Base-by-base conservation (phyloP, 306 rosid species). In the Comarum palustre region DNA sequence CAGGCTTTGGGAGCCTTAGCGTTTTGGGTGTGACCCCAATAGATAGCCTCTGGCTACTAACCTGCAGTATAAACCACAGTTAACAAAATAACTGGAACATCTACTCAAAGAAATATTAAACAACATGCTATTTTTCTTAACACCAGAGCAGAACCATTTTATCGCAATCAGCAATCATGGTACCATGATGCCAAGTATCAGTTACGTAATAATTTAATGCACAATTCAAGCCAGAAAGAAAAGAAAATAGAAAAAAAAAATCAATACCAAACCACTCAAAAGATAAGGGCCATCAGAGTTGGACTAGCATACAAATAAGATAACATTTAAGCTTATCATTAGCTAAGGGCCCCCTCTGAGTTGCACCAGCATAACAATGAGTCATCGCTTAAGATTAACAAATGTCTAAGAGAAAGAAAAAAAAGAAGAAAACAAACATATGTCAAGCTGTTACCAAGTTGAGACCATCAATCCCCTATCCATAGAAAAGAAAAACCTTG, bases 1-100 rank as follows among this genome's bases (percentile, higher is more conserved):
- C 97, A 34, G 86, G 91, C 80, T 89, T 91, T 41, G 97, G 98
- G 39, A 79, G 77, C 82, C 95, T 73, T n/a, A 78, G 79, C 19
- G 92, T 88, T 85, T 88, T 88, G 19, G 98, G 96, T 29, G 96
- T 89, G 91, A 91, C 87, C 75, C 96, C 96, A 81, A 91, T 66
- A 58, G 97, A 94, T 63, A 89, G 70, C 76, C 98, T 85, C 73
- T 85, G 97, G 85, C 86, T 82, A 80, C 57, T 82, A 64, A 77
- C 92, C 98, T 93, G 78, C 75, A 86, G 79, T 47, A 31, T 13
- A 7, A 48, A 72, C 55, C 9, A 47, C 47, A 68, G 34, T 36
- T 67, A 66, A 62, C 25, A 20, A 31, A 24, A 29, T 68, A 10
- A 46, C 20, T 1, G 2, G 3, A n/a, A 68, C 39, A 66, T 19